Evolutionary conservation across 495 filamentous ascomycete species (phyloP).

Genomic region (Cercophora sp.): DNA sequence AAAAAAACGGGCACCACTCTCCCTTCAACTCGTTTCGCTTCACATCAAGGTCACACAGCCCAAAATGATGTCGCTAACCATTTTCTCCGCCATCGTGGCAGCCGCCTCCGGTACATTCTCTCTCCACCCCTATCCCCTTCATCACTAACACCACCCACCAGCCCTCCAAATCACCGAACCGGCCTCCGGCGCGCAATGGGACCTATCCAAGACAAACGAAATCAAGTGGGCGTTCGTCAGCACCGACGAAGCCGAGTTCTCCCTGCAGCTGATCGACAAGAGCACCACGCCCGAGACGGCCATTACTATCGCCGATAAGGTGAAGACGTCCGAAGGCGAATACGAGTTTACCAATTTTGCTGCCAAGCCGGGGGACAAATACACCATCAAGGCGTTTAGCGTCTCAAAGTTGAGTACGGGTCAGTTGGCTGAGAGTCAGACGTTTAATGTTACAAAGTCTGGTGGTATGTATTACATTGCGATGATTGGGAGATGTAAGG

Average conservation of each 20-base stretch:
- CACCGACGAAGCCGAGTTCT: conserved; percentile 15
- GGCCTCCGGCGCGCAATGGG: conserved; percentile 1
- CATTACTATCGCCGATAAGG: conserved; percentile 11
- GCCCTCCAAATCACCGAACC: conserved; percentile 12
- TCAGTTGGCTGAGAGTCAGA: conserved; percentile 19
- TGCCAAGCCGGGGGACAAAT: conserved; percentile 12
- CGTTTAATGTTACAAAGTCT: conserved; percentile 23
- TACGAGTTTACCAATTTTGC: conserved; percentile 21
- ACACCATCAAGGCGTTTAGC: conserved; percentile 22
- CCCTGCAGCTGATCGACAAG: conserved; percentile 21
- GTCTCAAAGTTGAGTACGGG: conserved; percentile 7
- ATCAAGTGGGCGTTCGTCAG: conserved; percentile 17
- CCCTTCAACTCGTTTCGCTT: too few species aligned
- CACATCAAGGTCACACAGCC: too few species aligned
- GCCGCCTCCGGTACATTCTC: background rate
- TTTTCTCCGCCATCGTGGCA: background rate
- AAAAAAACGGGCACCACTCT: too few species aligned
- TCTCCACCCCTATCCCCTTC: background rate
- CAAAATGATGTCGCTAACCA: conserved; percentile 5
- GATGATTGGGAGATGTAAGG: background rate
- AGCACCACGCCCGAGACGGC: conserved; percentile 1
- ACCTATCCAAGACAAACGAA: conserved; percentile 18
- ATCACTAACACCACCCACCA: background rate
- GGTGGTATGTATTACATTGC: conserved; percentile 14
- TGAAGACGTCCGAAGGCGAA: conserved; percentile 12